Evolutionary conservation across 805 yeast species (phyloP), one percentile per base, ranked within the genome.

Genomic region (Yarrowia osloensis): DNA sequence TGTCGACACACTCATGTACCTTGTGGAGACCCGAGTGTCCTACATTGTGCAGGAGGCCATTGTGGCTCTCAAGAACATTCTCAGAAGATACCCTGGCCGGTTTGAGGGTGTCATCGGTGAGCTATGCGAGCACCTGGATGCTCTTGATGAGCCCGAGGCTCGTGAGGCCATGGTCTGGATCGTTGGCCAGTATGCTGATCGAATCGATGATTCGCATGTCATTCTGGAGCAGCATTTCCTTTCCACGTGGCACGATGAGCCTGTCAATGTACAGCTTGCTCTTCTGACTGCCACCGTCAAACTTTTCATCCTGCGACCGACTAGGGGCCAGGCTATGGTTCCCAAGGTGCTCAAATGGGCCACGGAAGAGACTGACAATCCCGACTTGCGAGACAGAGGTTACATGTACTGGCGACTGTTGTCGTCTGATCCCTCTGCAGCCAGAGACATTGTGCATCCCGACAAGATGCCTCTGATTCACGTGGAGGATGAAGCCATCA

Each of bases 341-440:
- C 78, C 90, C 40, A 80, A 81, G 37, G 79, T 88, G 0, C 77
- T 92, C 67, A 86, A 86, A 72, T 76, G 80, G 74, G 89, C 92
- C 8, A 89, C 96, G 0, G 95, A 91, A 70, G 89, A 86, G 13
- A 79, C 82, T 1, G 87, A 87, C 69, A 88, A 91, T 71, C 97
- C 97, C 0, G 98, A 94, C 77, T 77, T 92, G 12, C 82, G 98
- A 69, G 96, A 91, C 70, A 78, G 97, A 44, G 97, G 94, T 0
- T 88, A 81, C 73, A 86, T 91, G 77, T 93, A 94, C 77, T 89
- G 96, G 95, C 81, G 97, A 67, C 77, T 93, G 31, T 77, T 93
- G 7, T 85, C 95, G 0, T 69, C 81, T 7, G 80, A 79, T 57
- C 80, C 80, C 40, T 80, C 80, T 21, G 77, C 80, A 2, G 79